phyloP scores from a whole-genome alignment of 2,329 filamentous ascomycete species.

The Aspergillus transmontanensis region DNA sequence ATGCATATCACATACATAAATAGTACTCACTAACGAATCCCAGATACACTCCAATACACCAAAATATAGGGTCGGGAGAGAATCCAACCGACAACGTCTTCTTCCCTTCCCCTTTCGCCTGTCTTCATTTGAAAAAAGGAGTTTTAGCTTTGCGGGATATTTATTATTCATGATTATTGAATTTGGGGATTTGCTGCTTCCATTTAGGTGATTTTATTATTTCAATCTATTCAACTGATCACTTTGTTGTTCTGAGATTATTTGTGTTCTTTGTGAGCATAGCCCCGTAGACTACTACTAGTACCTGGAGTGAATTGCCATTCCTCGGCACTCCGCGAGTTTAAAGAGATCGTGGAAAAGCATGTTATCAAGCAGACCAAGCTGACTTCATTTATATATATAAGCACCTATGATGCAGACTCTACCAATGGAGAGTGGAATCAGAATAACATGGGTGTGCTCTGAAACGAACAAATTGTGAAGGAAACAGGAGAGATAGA shows the following conservation, averaged over 20 bases:
- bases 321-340: not conserved
- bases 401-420: conserved; percentile 6
- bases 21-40: not conserved
- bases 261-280: not conserved
- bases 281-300: not conserved
- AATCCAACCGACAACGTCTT: not conserved
- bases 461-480: conserved; percentile 2
- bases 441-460: not conserved
- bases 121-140: not conserved
- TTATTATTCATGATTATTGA: not conserved
- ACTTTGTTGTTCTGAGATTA: not conserved
- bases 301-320: too few species aligned
- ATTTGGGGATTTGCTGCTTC: not conserved
- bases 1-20: not conserved
- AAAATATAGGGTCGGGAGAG: not conserved
- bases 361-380: not conserved
- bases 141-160: not conserved
- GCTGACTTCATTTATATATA: conserved; percentile 3
- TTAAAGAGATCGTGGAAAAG: not conserved
- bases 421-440: conserved; percentile 4
- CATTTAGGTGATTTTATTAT: not conserved
- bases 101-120: not conserved
- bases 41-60: not conserved
- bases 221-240: not conserved
- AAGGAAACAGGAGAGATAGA: not conserved